phyloP scores from a whole-genome alignment of 495 filamentous ascomycete genomes.

The Podospora pseudoanserina region DNA sequence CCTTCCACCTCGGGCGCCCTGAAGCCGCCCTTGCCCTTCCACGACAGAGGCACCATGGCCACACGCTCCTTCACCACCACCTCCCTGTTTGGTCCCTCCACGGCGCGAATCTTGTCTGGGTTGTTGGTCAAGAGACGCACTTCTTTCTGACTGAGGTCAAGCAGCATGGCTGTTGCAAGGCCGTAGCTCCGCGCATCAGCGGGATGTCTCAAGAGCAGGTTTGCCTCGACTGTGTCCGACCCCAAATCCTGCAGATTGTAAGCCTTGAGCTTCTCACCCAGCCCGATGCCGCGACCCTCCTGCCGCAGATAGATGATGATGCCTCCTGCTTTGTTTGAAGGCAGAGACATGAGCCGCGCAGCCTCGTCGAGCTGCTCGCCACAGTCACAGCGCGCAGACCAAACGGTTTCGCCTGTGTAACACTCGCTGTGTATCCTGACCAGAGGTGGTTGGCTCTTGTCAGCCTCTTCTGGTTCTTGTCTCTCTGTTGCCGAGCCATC shows the following conservation, averaged over 20 bases:
- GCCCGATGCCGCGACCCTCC: conserved; percentile 91
- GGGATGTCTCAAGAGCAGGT: conserved; percentile 84
- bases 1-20: conserved; percentile 83
- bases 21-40: conserved; percentile 82
- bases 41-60: conserved; percentile 92
- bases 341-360: conserved; percentile 86
- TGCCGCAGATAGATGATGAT: conserved; percentile 94
- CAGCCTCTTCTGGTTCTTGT: neutral
- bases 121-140: conserved; percentile 94
- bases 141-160: conserved; percentile 75
- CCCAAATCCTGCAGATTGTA: conserved; percentile 97
- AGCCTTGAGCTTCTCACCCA: conserved; percentile 93
- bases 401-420: conserved; percentile 97
- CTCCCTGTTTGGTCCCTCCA: conserved; percentile 86
- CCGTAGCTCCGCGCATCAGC: conserved; percentile 94
- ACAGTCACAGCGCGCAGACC: conserved; percentile 96
- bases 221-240: conserved; percentile 93
- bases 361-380: conserved; percentile 98
- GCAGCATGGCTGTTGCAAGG: conserved; percentile 86
- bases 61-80: conserved; percentile 85
- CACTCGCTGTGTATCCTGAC: conserved; percentile 97
- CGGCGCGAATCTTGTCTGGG: conserved; percentile 90
- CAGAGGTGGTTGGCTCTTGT: conserved; percentile 50
- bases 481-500: neutral
- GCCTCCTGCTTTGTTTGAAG: conserved; percentile 63